Base-by-base conservation (phyloP, 2,329 filamentous ascomycete species). In the Microcyclosporella mali region DNA sequence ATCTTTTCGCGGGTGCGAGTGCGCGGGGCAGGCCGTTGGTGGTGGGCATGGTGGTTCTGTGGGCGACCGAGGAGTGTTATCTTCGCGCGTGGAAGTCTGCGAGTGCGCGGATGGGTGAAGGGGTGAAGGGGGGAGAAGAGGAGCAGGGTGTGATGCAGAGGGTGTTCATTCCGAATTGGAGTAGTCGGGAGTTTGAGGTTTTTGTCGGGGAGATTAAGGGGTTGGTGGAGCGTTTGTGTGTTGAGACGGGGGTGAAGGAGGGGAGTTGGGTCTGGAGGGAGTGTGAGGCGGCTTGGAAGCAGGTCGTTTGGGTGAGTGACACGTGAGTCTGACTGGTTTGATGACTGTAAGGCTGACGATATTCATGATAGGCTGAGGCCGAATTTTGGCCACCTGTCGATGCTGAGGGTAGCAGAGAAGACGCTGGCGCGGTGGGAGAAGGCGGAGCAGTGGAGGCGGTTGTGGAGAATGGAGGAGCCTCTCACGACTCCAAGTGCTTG, bases 11-110 rank as follows among this genome's bases (percentile, higher is more conserved):
- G 41, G 74, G 71, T 7, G 73, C 72, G 2, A 70, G 75, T 15
- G 70, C 70, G 36, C 65, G 70, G 0, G 70, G 67, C 3, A 65
- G 68, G 1, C 70, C 66, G 1, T 58, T 84, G 55, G 64, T 88
- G 2, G 82, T 88, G 54, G 82, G 81, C 7, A 70, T 87, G 46
- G 73, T 85, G 2, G 73, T 85, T 12, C 73, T 88, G 30, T 89
- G 83, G 81, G 81, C 78, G 9, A 88, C 83, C 0, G 85, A 90
- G 64, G 77, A 71, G 63, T 71, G 67, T 57, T 73, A 73, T 50
- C 61, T 71, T 25, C 60, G 66, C 31, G 65, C 70, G 29, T 74
- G 71, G 71, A 61, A 62, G 45, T 70, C 70, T 45, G 69, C 70
- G 19, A 59, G 60, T 18, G 60, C 61, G 8, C 69, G 55, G 41